Evolutionary conservation across 2,329 filamentous ascomycete species (phyloP).

Genomic region (Diplodia seriata): DNA sequence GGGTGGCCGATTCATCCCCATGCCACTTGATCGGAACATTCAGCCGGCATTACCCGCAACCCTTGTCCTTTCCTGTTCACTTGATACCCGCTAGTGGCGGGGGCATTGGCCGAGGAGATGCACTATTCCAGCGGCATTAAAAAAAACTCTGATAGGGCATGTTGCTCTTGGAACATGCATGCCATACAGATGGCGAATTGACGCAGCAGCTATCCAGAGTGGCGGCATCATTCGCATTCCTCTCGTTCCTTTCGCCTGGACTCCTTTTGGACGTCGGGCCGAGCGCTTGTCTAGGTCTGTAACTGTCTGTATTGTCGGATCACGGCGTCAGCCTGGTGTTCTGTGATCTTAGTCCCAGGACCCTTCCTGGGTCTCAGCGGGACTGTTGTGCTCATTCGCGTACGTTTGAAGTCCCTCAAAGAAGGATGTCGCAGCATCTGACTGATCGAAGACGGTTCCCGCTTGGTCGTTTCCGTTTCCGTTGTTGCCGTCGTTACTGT

Average conservation of each 20-base stretch:
- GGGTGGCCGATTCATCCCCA: not conserved
- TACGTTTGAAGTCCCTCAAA: conserved; percentile 29
- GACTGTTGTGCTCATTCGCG: conserved; percentile 24
- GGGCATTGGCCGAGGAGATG: not conserved
- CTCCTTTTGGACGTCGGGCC: not conserved
- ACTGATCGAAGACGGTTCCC: conserved; percentile 14
- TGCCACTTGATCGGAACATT: not conserved
- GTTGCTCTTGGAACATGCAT: not conserved
- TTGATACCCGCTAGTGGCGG: not conserved
- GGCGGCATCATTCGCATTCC: not conserved
- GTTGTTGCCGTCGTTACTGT: conserved; percentile 1
- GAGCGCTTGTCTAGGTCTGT: conserved; percentile 9
- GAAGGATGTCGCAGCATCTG: conserved; percentile 18
- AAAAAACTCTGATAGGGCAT: not conserved
- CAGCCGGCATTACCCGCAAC: not conserved
- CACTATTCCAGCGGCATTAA: not conserved
- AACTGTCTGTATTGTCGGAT: conserved; percentile 22
- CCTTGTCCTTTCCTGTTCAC: not conserved
- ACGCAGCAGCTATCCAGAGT: not conserved
- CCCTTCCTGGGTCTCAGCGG: conserved; percentile 7
- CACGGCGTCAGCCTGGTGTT: conserved; percentile 27
- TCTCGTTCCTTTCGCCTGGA: not conserved
- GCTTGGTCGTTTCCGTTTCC: conserved; percentile 1
- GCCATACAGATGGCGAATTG: not conserved
- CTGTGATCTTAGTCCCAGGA: conserved; percentile 12